Conservation (phyloP, 2,329 filamentous ascomycete genomes). For the Orbilia blumenaviensis region DNA sequence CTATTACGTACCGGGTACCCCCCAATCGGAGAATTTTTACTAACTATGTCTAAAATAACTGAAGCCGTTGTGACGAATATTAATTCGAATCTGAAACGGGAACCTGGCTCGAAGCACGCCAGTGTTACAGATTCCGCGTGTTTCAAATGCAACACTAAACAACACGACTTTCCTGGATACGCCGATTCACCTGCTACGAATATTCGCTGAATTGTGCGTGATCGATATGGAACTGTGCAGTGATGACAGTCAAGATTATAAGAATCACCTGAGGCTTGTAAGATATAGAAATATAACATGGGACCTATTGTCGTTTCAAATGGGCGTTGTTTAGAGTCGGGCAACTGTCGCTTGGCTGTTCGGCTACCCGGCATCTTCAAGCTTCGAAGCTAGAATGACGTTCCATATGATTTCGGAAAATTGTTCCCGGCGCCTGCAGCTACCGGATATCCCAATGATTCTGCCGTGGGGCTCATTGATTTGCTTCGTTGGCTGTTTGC, state of each 20-base stretch:
- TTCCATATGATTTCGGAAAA: not conserved
- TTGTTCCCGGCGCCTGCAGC: not conserved
- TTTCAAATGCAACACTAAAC: slow-evolving; percentile 16
- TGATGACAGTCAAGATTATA: not conserved
- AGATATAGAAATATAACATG: not conserved
- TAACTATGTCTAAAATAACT: not conserved
- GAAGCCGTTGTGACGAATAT: not conserved
- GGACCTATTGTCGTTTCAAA: not conserved
- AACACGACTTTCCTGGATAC: not conserved
- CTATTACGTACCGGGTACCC: no score
- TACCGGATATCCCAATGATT: not conserved
- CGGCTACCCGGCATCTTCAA: not conserved
- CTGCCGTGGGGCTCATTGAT: not conserved
- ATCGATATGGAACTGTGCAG: not conserved
- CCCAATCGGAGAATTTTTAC: not conserved
- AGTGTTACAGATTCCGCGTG: slow-evolving; percentile 3
- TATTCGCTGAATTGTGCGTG: not conserved
- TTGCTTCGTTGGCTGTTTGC: not conserved
- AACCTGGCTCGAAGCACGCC: not conserved
- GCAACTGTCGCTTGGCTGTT: not conserved
- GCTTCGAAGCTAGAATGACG: not conserved
- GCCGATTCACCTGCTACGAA: not conserved
- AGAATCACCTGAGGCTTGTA: not conserved
- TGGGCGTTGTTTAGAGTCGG: no score
- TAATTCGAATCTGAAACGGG: not conserved